Evolutionary conservation across 768 basidiomycete species (phyloP), one percentile per base, ranked within the genome.

Genomic region (Pleurotus salmoneostramineus): DNA sequence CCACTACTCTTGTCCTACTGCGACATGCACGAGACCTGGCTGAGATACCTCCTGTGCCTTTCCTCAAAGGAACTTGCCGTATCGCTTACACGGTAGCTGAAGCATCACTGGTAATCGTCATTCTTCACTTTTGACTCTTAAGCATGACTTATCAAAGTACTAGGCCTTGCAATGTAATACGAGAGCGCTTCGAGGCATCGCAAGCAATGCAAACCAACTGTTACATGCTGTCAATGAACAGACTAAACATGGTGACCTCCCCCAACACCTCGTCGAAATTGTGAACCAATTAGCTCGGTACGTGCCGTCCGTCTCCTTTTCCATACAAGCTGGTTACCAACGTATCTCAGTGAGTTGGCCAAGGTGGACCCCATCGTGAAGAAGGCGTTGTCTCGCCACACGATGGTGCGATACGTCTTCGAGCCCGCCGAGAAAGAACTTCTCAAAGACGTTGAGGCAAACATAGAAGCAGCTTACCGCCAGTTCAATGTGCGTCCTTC

Each of bases 21-120:
- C 52, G 32, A 33, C 49, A 45, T 34, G 51, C 42, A 6, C 45
- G 17, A 35, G 50, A 52, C 21, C 31, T 54, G 6, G 58, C 50
- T 8, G 58, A 59, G 27, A 45, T 59, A 14, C 37, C 58, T 32
- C 50, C 58, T 4, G 50, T 59, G 3, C 58, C 50, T 3, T 43
- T 32, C 32, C 40, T 59, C 14, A 59, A 59, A 35, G 50, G 43
- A 34, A 51, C 50, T 10, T 45, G 15, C 36, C 52, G 43, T 10
- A 12, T 59, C 12, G 50, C 58, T 12, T 54, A n/a, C 14, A 52
- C 50, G 8, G 32, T 54, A 32, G 58, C 50, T 15, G 50, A 59
- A 35, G 50, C 58, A 3, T 21, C 40, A 3, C 35, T 40, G 43
- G 58, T 59, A 44, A n/a, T 42, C 21, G 50, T 44, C 52, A 14